Base-by-base conservation (phyloP, 192 early-diverging fungal genomes). In the Gaertneriomyces sp. region DNA sequence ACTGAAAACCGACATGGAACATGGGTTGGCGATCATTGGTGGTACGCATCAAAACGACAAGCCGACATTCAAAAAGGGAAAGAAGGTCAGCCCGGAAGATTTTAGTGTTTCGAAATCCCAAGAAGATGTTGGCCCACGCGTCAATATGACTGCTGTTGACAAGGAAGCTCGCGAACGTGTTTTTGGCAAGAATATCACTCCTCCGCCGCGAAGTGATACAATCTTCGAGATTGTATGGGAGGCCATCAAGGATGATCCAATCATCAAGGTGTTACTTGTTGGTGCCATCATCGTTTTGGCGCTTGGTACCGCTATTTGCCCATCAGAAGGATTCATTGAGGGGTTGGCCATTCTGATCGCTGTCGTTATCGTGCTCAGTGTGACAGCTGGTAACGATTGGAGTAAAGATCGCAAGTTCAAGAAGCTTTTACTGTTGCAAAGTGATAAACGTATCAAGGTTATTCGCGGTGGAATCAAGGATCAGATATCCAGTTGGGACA, bases 371-470 rank as follows among this genome's bases (percentile, higher is more conserved):
- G 84, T 85, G 5, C 58, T 85, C 20, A 61, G 68, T 14, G 84
- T 85, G 8, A 85, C 84, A 14, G 79, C 81, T 40, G 81, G 81
- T 42, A 85, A 85, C 66, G 84, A 85, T 54, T 85, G 73, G 57
- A 74, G 71, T 51, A 85, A 85, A 55, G 84, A 85, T 68, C 56
- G 70, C 44, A 85, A 85, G 58, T 85, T 85, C 68, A 85, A 84
- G 53, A 81, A 84, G 57, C 66, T 85, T 17, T 55, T 84, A 60
- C 59, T 84, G 53, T 63, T 85, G 53, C 81, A 85, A 58, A 70
- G 72, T 38, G 81, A 85, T 69, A 85, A 85, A 70, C 71, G 70
- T 20, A 66, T 63, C 52, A 81, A 79, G 54, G 84, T 84, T 11
- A 70, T 85, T 53, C 72, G 84, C 14, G 76, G 79, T 19, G 81